Percentiles rank a stretch among this genome's conserved stretches.
These are phyloP conservation scores for Fragaria nilgerrensis DNA, from an alignment of 306 rosid genomes.

Conservation along the genomic window DNA sequence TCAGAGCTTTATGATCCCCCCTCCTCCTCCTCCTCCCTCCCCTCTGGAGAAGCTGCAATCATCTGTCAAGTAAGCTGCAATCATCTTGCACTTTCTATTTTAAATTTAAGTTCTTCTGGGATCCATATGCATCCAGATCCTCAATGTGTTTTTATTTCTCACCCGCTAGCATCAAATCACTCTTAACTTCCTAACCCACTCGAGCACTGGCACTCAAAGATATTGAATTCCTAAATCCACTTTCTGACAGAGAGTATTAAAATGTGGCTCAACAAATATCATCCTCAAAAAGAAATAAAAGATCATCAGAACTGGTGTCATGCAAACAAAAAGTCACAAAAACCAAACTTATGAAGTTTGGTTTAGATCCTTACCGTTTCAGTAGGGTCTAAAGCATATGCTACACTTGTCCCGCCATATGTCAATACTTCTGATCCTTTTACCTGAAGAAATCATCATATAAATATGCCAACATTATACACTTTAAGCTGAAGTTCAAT, in stretches of 20 bases:
- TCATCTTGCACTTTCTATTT: not conserved
- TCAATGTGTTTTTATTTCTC: not conserved
- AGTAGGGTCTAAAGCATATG: constrained; percentile 61
- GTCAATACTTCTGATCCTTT: constrained; percentile 81
- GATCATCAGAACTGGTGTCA: not conserved
- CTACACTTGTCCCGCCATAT: constrained; percentile 71
- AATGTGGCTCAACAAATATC: not conserved
- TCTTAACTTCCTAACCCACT: not conserved
- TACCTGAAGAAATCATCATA: constrained; percentile 46
- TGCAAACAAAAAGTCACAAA: constrained; percentile 15
- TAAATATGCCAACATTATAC: constrained; percentile 2
- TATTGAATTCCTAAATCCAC: not conserved
- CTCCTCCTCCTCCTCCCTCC: too few relatives aligned
- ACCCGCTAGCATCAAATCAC: not conserved
- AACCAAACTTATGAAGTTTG: constrained; percentile 11
- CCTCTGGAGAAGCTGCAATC: not conserved
- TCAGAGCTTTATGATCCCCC: not conserved
- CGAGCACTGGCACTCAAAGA: not conserved
- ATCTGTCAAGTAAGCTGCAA: not conserved
- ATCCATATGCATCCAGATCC: not conserved
- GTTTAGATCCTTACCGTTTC: constrained; percentile 62
- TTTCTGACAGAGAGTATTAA: not conserved
- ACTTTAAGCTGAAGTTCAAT: not conserved
- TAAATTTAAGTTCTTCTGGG: not conserved
- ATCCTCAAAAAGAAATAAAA: constrained; percentile 6